Evolutionary conservation across 1,139 yeast genomes (phyloP).

Genomic region (Candida albicans): DNA sequence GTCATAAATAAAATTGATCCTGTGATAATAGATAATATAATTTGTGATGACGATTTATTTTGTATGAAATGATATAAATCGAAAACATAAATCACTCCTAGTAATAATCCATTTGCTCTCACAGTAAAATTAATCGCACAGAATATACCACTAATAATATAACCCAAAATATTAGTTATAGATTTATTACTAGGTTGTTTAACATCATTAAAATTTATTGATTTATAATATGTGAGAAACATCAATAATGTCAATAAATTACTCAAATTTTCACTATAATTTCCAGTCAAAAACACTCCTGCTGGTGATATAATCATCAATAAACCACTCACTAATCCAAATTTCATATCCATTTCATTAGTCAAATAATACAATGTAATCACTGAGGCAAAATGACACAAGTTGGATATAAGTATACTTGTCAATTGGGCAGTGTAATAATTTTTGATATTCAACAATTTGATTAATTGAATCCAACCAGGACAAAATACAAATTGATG

Average conservation of each 20-base stretch:
- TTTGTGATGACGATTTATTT: conserved; percentile 17
- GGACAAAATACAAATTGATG: conserved; percentile 92
- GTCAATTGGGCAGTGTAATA: conserved; percentile 46
- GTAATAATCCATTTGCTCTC: conserved; percentile 72
- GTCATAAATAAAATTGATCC: conserved; percentile 55
- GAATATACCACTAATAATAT: conserved; percentile 56
- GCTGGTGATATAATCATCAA: conserved; percentile 70
- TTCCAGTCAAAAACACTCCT: conserved; percentile 72
- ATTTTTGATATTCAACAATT: conserved; percentile 22
- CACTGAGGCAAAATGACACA: conserved; percentile 51
- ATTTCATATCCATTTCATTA: conserved; percentile 22
- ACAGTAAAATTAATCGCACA: conserved; percentile 61
- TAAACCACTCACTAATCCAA: conserved; percentile 42
- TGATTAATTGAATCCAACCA: conserved; percentile 63
- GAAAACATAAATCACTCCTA: conserved; percentile 66
- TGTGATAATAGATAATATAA: conserved; percentile 40
- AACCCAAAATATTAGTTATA: conserved; percentile 21
- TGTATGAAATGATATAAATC: conserved; percentile 43
- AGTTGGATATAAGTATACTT: conserved; percentile 51
- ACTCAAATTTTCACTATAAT: conserved; percentile 78
- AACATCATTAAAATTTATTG: conserved; percentile 25
- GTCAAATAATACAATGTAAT: conserved; percentile 56
- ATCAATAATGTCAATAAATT: conserved; percentile 66
- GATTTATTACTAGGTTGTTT: conserved; percentile 18
- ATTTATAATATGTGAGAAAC: conserved; percentile 48